Base-by-base conservation (phyloP, 2,329 filamentous ascomycete genomes). In the Trichoderma lentiforme region DNA sequence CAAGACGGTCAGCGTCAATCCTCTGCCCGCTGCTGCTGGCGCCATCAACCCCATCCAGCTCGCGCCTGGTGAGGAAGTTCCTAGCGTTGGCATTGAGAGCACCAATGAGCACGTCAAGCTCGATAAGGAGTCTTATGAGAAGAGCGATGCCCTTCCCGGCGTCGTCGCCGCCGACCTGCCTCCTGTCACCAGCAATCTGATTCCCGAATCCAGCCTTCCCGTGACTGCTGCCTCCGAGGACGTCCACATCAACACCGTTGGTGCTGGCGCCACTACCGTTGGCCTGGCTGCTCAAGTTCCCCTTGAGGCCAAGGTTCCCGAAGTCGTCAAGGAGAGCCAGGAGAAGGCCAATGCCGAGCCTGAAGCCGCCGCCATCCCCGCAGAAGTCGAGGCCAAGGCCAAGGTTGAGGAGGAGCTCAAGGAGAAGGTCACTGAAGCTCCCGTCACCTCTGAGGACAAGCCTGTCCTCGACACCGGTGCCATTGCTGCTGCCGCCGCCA, bases 41-140 rank as follows among this genome's bases (percentile, higher is more conserved):
- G 87, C 83, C 43, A 89, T 94, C 72, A 98, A 98, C 82, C 95
- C 95, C 8, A 88, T 98, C 80, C 86, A 88, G 77, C 87, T 97
- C 70, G 87, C 88, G 28, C 92, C 95, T 4, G 94, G 94, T 77
- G 93, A 97, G 84, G 90, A 91, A 80, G 88, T 97, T 11, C 95
- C 95, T 53, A 86, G 92, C 62, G 87, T 94, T 76, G 90, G 90
- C 62, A 82, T 86, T 66, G 92, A 93, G 80, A 91, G 91, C 75
- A 84, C 89, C 76, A 91, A 93, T 80, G 84, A 84, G 73, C 91
- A 94, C 65, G 88, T 97, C 78, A 89, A 91, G 78, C 88, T 93
- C 24, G 95, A 98, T 80, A 88, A 94, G 81, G 93, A 90, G 76
- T 95, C 93, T 1, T 98, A 98, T 82, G 92, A 97, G 81, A 93